Evolutionary conservation across 2,329 filamentous ascomycete genomes (phyloP).

Genomic region (Verticillium isaacii): DNA sequence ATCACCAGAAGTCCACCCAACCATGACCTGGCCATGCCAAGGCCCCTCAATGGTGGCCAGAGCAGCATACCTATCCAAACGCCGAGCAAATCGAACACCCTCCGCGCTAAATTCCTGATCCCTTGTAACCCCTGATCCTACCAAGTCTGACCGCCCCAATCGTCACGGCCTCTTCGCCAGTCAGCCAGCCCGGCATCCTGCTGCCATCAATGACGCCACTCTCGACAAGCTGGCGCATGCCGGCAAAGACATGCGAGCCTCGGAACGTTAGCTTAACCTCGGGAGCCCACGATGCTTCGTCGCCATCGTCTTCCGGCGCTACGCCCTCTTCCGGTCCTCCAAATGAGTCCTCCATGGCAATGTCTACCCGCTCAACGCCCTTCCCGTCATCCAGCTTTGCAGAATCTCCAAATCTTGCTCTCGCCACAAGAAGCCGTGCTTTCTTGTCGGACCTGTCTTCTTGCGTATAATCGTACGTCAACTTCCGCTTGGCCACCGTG

Average conservation of each 20-base stretch:
- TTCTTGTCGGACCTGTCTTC: conserved; percentile 31
- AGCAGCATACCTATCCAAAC: background rate
- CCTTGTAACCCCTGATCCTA: conserved; percentile 55
- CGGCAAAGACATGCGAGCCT: conserved; percentile 75
- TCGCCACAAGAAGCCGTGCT: conserved; percentile 45
- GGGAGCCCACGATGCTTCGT: conserved; percentile 44
- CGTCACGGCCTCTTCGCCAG: conserved; percentile 78
- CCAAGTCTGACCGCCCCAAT: conserved; percentile 65
- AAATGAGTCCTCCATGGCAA: conserved; percentile 56
- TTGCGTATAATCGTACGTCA: background rate
- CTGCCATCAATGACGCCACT: conserved; percentile 69
- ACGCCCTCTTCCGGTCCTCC: conserved; percentile 18
- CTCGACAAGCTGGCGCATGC: conserved; percentile 73
- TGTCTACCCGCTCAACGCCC: conserved; percentile 57
- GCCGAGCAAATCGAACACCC: background rate
- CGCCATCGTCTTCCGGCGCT: conserved; percentile 23
- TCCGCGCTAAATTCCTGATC: conserved; percentile 43
- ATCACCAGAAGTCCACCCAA: background rate
- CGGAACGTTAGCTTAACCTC: conserved; percentile 63
- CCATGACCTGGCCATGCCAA: background rate
- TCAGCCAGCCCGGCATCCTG: conserved; percentile 86
- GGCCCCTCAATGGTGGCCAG: background rate
- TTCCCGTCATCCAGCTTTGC: conserved; percentile 51
- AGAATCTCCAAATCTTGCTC: conserved; percentile 65
- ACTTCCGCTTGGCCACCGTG: conserved; percentile 44